These are phyloP conservation scores for Nothophaeocryptopus gaeumannii DNA, from an alignment of 2,329 filamentous ascomycete species.

Conservation along the genomic window DNA sequence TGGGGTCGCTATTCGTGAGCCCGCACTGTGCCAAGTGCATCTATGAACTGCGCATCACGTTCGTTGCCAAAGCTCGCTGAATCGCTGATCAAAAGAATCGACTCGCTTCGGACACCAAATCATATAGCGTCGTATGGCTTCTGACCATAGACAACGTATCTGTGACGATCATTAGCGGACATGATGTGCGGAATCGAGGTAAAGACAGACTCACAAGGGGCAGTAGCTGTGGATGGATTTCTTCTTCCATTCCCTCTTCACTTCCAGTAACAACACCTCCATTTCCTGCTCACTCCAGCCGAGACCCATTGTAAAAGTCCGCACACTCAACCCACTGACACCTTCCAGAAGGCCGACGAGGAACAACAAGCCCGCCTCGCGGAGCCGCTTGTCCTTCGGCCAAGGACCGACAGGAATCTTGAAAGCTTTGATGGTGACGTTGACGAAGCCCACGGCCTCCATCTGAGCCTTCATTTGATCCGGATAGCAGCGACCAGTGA, in stretches of 20 bases:
- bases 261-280: constrained; percentile 30
- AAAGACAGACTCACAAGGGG: constrained; percentile 23
- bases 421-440: constrained; percentile 29
- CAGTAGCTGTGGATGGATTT: constrained; percentile 29
- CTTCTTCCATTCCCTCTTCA: constrained; percentile 27
- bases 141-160: constrained; percentile 30
- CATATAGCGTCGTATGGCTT: constrained; percentile 21
- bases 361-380: constrained; percentile 27
- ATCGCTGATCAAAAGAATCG: constrained; percentile 3
- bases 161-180: too few relatives aligned
- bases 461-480: constrained; percentile 36
- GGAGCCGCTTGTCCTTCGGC: constrained; percentile 28
- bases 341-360: constrained; percentile 29
- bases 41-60: too few relatives aligned
- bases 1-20: too few relatives aligned
- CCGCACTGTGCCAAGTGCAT: too few relatives aligned
- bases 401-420: constrained; percentile 32
- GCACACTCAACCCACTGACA: constrained; percentile 26
- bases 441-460: constrained; percentile 34
- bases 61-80: constrained; percentile 11
- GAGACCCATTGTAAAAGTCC: constrained; percentile 29
- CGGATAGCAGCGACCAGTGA: constrained; percentile 27
- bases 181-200: not conserved
- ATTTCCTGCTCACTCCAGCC: constrained; percentile 30
- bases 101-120: not conserved